Conservation (phyloP, 2,329 filamentous ascomycete species). For the Penicillium corylophilum region DNA sequence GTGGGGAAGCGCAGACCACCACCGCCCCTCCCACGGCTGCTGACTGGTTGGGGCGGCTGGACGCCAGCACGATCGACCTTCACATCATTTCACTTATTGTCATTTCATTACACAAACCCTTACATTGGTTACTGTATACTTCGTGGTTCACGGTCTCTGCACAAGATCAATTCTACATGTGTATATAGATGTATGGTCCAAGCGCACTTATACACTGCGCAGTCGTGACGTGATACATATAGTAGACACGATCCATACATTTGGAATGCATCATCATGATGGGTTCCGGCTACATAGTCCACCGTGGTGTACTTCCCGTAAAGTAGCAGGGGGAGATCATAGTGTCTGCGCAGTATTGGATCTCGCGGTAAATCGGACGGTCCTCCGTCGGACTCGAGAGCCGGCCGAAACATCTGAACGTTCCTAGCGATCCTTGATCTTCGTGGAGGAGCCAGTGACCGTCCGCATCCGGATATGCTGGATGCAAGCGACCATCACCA, state of each 20-base stretch:
- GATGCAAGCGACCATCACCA: not conserved
- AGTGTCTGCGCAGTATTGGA: not conserved
- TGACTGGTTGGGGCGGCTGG: slow-evolving; percentile 19
- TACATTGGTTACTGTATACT: not conserved
- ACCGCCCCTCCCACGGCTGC: slow-evolving; percentile 7
- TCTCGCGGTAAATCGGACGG: slow-evolving; percentile 3
- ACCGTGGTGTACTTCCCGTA: not conserved
- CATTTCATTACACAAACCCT: not conserved
- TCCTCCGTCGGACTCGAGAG: slow-evolving; percentile 7
- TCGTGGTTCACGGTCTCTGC: not conserved
- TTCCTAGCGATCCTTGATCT: not conserved
- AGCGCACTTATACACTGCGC: not conserved
- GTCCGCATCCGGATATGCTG: slow-evolving; percentile 1
- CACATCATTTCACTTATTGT: slow-evolving; percentile 20
- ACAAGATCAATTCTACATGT: not conserved
- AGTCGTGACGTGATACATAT: not conserved
- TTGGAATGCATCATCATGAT: slow-evolving; percentile 12
- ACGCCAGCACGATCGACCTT: slow-evolving; percentile 19
- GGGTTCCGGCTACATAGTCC: not conserved
- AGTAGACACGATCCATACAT: not conserved
- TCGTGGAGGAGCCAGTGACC: not conserved
- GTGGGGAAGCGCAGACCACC: slow-evolving; percentile 18
- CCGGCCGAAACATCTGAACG: not conserved
- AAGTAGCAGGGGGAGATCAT: not conserved
- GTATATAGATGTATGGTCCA: not conserved